A percentile compares a stretch with the other conserved stretches of the same genome.
Evolutionary conservation across 768 basidiomycete genomes (phyloP).

Genomic region (Xerocomellus amylosporus): DNA sequence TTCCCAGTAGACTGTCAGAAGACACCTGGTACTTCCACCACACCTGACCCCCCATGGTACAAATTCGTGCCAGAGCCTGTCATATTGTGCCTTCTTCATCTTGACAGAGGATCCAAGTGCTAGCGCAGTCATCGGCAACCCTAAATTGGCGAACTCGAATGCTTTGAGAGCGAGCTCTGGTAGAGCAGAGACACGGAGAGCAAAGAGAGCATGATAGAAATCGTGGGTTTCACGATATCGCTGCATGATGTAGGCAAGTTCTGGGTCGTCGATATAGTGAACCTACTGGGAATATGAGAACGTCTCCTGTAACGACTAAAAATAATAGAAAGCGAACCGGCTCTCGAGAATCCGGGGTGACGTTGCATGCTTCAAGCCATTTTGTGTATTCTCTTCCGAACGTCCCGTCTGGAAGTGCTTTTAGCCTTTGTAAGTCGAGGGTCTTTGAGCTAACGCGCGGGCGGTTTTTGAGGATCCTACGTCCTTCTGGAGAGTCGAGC

Average conservation of each 20-base stretch:
- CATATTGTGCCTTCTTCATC: conserved; percentile 42
- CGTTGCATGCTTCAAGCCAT: conserved; percentile 85
- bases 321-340: conserved; percentile 54
- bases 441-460: conserved; percentile 79
- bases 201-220: conserved; percentile 90
- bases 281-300: conserved; percentile 51
- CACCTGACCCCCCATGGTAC: conserved; percentile 91
- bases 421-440: conserved; percentile 67
- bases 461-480: conserved; percentile 76
- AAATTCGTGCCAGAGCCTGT: conserved; percentile 71
- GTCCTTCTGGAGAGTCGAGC: conserved; percentile 77
- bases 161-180: conserved; percentile 93
- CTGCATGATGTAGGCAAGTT: conserved; percentile 96
- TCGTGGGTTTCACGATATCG: conserved; percentile 98
- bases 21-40: conserved; percentile 66
- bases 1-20: conserved; percentile 96
- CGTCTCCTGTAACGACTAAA: neutral
- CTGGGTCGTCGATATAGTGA: conserved; percentile 91
- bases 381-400: conserved; percentile 84
- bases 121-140: conserved; percentile 82
- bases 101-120: conserved; percentile 54
- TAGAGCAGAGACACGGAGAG: conserved; percentile 84
- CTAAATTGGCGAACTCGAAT: conserved; percentile 91
- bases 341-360: conserved; percentile 92
- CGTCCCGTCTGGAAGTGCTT: conserved; percentile 68